Percentiles rank a stretch among this genome's conserved stretches.
These are phyloP conservation scores for Pleurotus tuoliensis DNA, from an alignment of 768 basidiomycete genomes.

Conservation along the genomic window DNA sequence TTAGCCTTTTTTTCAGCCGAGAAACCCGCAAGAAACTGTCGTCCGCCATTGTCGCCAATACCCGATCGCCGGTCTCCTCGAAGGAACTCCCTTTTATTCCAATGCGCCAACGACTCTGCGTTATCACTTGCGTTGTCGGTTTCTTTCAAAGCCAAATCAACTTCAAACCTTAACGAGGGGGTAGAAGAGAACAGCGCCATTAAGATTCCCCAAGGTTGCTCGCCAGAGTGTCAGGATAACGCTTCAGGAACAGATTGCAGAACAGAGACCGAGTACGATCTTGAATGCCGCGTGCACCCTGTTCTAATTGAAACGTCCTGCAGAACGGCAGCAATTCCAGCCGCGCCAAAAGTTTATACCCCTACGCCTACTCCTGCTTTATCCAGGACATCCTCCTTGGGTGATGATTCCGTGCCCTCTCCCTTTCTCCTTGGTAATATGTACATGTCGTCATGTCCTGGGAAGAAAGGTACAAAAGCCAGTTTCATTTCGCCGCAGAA, in stretches of 20 bases:
- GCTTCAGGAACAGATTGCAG: too few relatives aligned
- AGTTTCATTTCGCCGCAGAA: background rate
- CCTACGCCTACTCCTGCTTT: background rate
- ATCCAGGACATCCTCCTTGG: background rate
- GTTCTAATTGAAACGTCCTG: too few relatives aligned
- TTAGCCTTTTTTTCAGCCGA: background rate
- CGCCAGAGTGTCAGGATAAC: too few relatives aligned
- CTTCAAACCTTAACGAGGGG: background rate
- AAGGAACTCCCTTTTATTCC: background rate
- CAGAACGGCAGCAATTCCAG: background rate
- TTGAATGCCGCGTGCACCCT: too few relatives aligned
- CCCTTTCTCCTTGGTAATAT: slow-evolving; percentile 70
- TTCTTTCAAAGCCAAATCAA: background rate
- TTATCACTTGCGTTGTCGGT: slow-evolving; percentile 1
- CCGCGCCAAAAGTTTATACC: background rate
- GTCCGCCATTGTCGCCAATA: too few relatives aligned
- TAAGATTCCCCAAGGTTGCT: too few relatives aligned
- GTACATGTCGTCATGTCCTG: slow-evolving; percentile 86
- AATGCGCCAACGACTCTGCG: background rate
- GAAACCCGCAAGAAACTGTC: background rate
- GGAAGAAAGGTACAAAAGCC: slow-evolving; percentile 71
- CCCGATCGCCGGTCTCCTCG: too few relatives aligned
- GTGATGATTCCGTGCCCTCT: background rate
- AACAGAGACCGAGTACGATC: too few relatives aligned
- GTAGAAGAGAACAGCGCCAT: background rate